Percentiles rank a stretch among this genome's conserved stretches.
Evolutionary conservation across 2,329 filamentous ascomycete genomes (phyloP).

Genomic region (Fusarium mexicanum): DNA sequence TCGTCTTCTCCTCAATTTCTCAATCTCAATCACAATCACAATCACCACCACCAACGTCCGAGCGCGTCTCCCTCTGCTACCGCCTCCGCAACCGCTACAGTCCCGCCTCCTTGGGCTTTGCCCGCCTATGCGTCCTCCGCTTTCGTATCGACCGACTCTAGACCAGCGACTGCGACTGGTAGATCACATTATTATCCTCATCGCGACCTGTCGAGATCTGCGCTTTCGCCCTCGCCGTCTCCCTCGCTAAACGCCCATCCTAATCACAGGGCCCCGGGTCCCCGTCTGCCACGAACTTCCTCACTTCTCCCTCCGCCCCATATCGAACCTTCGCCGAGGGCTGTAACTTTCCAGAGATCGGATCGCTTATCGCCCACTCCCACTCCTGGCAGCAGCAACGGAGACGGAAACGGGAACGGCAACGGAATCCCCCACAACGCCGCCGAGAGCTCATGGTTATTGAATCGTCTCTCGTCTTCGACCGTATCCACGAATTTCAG

Average conservation of each 20-base stretch:
- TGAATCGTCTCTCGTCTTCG: constrained; percentile 64
- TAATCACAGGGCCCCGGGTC: constrained; percentile 44
- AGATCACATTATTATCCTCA: constrained; percentile 19
- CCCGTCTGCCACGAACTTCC: constrained; percentile 54
- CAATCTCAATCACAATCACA: constrained; percentile 3
- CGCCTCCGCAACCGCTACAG: constrained; percentile 30
- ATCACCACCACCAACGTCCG: constrained; percentile 20
- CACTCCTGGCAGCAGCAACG: background rate
- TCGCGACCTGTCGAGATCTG: constrained; percentile 32
- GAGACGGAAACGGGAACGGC: constrained; percentile 28
- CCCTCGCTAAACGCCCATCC: constrained; percentile 37
- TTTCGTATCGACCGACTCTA: constrained; percentile 34
- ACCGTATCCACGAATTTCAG: constrained; percentile 55
- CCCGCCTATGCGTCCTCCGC: constrained; percentile 26
- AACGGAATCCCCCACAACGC: constrained; percentile 45
- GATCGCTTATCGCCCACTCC: constrained; percentile 31
- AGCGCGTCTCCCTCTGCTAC: constrained; percentile 26
- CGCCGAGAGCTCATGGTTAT: constrained; percentile 57
- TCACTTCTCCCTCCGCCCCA: constrained; percentile 55
- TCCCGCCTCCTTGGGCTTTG: constrained; percentile 36
- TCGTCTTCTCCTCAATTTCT: constrained; percentile 29
- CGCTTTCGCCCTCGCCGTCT: constrained; percentile 22
- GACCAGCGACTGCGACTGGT: background rate
- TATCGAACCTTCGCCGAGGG: constrained; percentile 41
- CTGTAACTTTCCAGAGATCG: constrained; percentile 24